Base-by-base conservation (phyloP, 768 basidiomycete genomes). In the Clitopilus passeckerianus region DNA sequence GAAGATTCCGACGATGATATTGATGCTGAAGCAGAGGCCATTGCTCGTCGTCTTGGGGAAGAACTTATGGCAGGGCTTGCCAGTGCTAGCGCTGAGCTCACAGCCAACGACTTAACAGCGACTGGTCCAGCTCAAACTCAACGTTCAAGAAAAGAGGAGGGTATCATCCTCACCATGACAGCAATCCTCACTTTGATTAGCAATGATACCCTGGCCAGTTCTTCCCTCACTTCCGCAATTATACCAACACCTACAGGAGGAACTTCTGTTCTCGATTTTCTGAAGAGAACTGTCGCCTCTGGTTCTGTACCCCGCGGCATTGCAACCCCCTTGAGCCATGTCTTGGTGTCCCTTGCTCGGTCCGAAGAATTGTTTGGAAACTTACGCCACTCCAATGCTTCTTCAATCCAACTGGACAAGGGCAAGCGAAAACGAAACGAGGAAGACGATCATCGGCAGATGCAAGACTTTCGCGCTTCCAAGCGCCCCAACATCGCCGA, bases 361-460 rank as follows among this genome's bases (percentile, higher is more conserved):
- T 89, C 86, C 0, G 85, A 86, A 53, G 67, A 71, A 9, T 79
- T 91, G 6, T 91, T 92, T 66, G 81, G 85, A 1, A 81, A 77
- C 16, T 75, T 89, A 61, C 82, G 83, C 50, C 84, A 82, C 58
- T 88, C 87, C 7, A 83, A 86, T 57, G 83, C 85, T 14, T 72
- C 87, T 23, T 79, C 83, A 0, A 76, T 84, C 5, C 82, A 87
- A 61, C 80, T 86, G 1, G 84, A 87, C 67, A 84, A 81, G 63
- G 86, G 87, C n/a, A 91, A 92, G 69, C 83, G 90, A 43, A 91
- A 89, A 69, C 82, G 89, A 4, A 86, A 86, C 58, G 80, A 82
- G 59, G 72, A 69, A 22, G 83, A 82, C 34, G 77, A 73, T 30
- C 71, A 68, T 6, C 67, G 67, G n/a, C 70, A 68, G 23, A 57